Evolutionary conservation across 495 filamentous ascomycete genomes (phyloP).

Genomic region (Penicillium bovifimosum): DNA sequence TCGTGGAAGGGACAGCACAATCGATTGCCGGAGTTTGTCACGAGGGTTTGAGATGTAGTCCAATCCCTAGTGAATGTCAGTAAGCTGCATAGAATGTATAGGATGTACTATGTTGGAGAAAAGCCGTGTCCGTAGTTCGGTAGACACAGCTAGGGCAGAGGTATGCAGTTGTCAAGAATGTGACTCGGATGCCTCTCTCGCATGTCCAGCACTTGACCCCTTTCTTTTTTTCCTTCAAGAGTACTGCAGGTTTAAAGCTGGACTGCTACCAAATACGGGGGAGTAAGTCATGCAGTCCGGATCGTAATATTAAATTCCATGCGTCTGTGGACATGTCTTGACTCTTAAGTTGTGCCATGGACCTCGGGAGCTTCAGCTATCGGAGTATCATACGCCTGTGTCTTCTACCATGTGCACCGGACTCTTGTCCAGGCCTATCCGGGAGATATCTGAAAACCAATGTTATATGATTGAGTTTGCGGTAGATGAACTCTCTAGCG

Average conservation of each 20-base stretch:
- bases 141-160: background rate
- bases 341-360: background rate
- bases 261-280: conserved; percentile 6
- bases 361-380: background rate
- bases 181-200: conserved; percentile 3
- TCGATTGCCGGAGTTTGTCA: background rate
- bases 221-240: background rate
- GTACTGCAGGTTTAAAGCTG: background rate
- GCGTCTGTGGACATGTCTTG: conserved; percentile 1
- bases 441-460: conserved; percentile 5
- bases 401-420: too few relatives aligned
- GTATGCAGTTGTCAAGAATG: conserved; percentile 8
- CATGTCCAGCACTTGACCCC: background rate
- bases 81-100: background rate
- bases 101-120: background rate
- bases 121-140: background rate
- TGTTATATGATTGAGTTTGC: conserved; percentile 1
- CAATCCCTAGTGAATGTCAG: background rate
- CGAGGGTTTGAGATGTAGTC: background rate
- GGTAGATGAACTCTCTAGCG: background rate
- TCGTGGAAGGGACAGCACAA: background rate
- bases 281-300: conserved; percentile 1
- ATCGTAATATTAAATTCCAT: conserved; percentile 11
- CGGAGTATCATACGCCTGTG: background rate
- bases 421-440: background rate